Evolutionary conservation across 2,329 filamentous ascomycete species (phyloP).

Genomic region (Parastagonospora avenae): DNA sequence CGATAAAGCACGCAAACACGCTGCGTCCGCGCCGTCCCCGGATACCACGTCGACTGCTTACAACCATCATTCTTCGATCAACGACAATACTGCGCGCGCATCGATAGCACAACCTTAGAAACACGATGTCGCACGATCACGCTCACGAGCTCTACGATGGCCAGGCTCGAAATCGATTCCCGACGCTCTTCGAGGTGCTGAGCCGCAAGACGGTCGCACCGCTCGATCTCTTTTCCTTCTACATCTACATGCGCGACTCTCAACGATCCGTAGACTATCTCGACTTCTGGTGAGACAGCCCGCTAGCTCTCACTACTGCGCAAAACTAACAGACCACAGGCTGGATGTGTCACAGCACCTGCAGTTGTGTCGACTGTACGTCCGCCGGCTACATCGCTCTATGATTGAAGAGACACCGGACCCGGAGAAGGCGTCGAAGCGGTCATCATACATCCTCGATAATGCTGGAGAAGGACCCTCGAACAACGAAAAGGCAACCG

Average conservation of each 20-base stretch:
- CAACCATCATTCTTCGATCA: slow-evolving; percentile 14
- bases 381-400: slow-evolving; percentile 90
- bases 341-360: slow-evolving; percentile 99
- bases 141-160: slow-evolving; percentile 9
- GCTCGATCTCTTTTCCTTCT: slow-evolving; percentile 97
- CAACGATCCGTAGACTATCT: slow-evolving; percentile 97
- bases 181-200: slow-evolving; percentile 93
- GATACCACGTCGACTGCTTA: slow-evolving; percentile 28
- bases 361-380: slow-evolving; percentile 95
- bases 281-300: slow-evolving; percentile 82
- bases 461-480: slow-evolving; percentile 66
- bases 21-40: slow-evolving; percentile 22
- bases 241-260: slow-evolving; percentile 99
- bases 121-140: slow-evolving; percentile 33
- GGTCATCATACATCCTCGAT: slow-evolving; percentile 79
- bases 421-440: slow-evolving; percentile 80
- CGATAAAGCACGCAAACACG: slow-evolving; percentile 13
- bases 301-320: not conserved
- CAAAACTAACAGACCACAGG: slow-evolving; percentile 60
- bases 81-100: slow-evolving; percentile 25
- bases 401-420: slow-evolving; percentile 94
- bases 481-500: slow-evolving; percentile 60
- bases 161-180: slow-evolving; percentile 75
- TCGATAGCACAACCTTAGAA: slow-evolving; percentile 11
- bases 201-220: slow-evolving; percentile 93